Base-by-base conservation (phyloP, 352 stramenopile species). In the Phytophthora rubi region DNA sequence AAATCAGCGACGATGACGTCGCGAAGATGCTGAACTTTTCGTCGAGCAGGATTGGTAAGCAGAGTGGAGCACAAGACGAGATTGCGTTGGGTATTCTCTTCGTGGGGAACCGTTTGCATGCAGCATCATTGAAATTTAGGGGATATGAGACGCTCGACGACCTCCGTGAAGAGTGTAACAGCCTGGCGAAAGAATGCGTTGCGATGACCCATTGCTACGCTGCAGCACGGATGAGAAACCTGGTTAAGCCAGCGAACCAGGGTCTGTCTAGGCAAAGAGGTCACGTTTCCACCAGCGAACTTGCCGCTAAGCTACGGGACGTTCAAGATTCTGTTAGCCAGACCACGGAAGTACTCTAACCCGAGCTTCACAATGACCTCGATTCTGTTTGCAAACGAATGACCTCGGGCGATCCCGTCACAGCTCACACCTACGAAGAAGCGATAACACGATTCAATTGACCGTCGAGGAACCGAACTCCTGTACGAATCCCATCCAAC, bases 1-100 rank as follows among this genome's bases (percentile, higher is more conserved):
- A 32, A 44, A 47, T 72, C 3, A 53, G 44, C 4, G 49, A 26
- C 8, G 52, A 68, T 35, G 32, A 33, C 3, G 56, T 66, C 15
- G 65, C 39, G 0, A 72, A 68, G 33, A 9, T 72, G 42, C 30
- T 26, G 6, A 66, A 54, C 3, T 54, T 62, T 30, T 37, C 6
- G 13, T 30, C 44, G 10, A 16, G 23, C 4, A 8, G 16, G n/a
- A 10, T 13, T 26, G 16, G 47, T 4, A 26, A 13, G 33, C 33
- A 39, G 33, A 39, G 8, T 12, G 33, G 33, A 10, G 6, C 33
- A 4, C 33, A 39, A 39, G 33, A 39, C 0, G 33, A 13, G 0
- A 47, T 30, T 2, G 9, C 23, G 32, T 60, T 23, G 2, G 37
- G 26, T n/a, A 35, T 65, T 28, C 15, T 23, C 23, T 42, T 8